phyloP scores from a whole-genome alignment of 352 stramenopile genomes.

The Phytophthora megakarya region DNA sequence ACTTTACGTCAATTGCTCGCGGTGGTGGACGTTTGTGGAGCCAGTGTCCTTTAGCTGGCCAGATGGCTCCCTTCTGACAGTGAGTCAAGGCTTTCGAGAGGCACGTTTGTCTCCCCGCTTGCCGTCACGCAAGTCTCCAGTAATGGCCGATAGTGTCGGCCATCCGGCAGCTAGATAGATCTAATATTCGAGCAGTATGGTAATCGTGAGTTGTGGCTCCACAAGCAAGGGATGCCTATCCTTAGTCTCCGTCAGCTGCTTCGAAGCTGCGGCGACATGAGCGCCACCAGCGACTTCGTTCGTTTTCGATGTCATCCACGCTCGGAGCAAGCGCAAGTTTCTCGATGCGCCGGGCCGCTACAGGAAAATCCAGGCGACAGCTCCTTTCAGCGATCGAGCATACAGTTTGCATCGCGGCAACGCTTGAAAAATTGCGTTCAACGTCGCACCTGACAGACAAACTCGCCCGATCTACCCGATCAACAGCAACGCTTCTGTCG shows the following conservation, averaged over 20 bases:
- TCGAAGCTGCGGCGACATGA: neutral
- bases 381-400: slow-evolving; percentile 33
- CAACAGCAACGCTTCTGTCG: slow-evolving; percentile 4
- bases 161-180: slow-evolving; percentile 14
- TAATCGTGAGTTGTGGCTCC: slow-evolving; percentile 27
- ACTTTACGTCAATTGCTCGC: neutral
- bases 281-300: neutral
- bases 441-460: slow-evolving; percentile 15
- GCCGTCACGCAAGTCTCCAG: slow-evolving; percentile 12
- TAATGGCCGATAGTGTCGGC: slow-evolving; percentile 8
- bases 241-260: slow-evolving; percentile 8
- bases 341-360: slow-evolving; percentile 9
- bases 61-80: slow-evolving; percentile 26
- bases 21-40: slow-evolving; percentile 5
- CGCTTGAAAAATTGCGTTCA: slow-evolving; percentile 29
- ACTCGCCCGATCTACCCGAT: neutral
- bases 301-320: neutral
- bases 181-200: slow-evolving; percentile 7
- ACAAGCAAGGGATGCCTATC: slow-evolving; percentile 9
- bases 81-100: slow-evolving; percentile 6
- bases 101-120: neutral
- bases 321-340: neutral
- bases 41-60: slow-evolving; percentile 30
- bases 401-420: slow-evolving; percentile 15
- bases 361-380: slow-evolving; percentile 32